Conservation (phyloP, 306 rosid genomes). For the Rosa lucieae region DNA sequence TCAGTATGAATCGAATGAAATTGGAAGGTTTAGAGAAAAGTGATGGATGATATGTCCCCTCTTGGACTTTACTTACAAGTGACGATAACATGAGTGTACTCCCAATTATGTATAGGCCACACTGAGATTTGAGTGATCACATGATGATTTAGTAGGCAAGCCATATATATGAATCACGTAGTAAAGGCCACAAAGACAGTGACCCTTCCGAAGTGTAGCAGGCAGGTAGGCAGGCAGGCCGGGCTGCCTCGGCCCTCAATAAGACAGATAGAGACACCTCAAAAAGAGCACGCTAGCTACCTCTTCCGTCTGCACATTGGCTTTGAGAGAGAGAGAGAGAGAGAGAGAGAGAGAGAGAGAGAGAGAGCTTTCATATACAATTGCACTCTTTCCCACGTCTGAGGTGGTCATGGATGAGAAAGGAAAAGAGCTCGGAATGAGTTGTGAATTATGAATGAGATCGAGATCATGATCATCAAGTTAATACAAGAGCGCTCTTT, state of each 20-base stretch:
- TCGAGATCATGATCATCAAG: constrained; percentile 17
- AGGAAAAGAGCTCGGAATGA: neutral
- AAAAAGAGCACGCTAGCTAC: constrained; percentile 18
- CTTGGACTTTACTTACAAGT: constrained; percentile 32
- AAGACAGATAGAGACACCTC: constrained; percentile 55
- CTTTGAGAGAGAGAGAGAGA: neutral
- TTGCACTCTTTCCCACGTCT: constrained; percentile 61
- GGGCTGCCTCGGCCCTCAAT: constrained; percentile 30
- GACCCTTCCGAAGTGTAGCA: constrained; percentile 53
- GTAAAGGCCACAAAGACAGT: constrained; percentile 32
- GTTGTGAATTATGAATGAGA: constrained; percentile 5
- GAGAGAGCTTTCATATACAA: constrained; percentile 25
- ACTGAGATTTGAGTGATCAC: constrained; percentile 36
- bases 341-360: neutral
- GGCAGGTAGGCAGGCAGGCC: neutral
- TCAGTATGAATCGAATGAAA: neutral
- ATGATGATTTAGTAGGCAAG: constrained; percentile 18
- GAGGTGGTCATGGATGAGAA: constrained; percentile 37
- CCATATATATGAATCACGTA: neutral
- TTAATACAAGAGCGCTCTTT: constrained; percentile 72
- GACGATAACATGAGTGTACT: constrained; percentile 11
- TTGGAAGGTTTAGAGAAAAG: constrained; percentile 32
- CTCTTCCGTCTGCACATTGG: constrained; percentile 5
- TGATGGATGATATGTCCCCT: constrained; percentile 26
- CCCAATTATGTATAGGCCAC: constrained; percentile 9